A percentile compares a stretch with the other conserved stretches of the same genome.
These are phyloP conservation scores for Pythium folliculosum DNA, from an alignment of 352 stramenopile species.

Conservation along the genomic window DNA sequence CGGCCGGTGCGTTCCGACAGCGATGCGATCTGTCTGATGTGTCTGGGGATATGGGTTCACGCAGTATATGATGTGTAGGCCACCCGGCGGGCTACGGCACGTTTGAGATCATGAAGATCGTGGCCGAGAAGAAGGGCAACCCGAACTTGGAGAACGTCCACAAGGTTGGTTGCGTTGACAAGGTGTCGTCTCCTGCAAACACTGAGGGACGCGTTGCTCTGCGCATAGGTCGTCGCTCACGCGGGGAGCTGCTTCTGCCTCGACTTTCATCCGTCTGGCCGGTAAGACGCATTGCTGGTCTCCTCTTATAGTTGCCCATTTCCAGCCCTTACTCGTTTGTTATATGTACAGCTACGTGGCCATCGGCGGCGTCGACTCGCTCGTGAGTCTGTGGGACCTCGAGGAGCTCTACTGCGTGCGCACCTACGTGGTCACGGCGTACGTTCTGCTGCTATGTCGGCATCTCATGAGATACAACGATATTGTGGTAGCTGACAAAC, in stretches of 20 bases:
- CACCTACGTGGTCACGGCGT: slow-evolving; percentile 83
- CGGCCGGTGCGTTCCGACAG: slow-evolving; percentile 38
- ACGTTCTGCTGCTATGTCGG: slow-evolving; percentile 26
- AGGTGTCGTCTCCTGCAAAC: too few relatives aligned
- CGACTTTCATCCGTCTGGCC: slow-evolving; percentile 75
- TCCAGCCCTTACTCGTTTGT: background rate
- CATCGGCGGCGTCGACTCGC: slow-evolving; percentile 79
- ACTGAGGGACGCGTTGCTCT: too few relatives aligned
- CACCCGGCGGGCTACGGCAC: slow-evolving; percentile 75
- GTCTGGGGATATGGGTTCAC: background rate
- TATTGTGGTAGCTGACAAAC: too few relatives aligned
- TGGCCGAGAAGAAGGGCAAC: slow-evolving; percentile 73
- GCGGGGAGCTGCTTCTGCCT: slow-evolving; percentile 83
- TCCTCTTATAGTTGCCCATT: too few relatives aligned
- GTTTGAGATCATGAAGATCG: slow-evolving; percentile 84
- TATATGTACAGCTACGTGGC: slow-evolving; percentile 52
- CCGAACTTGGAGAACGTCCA: slow-evolving; percentile 84
- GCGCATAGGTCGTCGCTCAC: slow-evolving; percentile 57
- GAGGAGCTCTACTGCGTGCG: slow-evolving; percentile 86
- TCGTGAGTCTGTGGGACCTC: slow-evolving; percentile 85
- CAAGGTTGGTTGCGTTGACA: slow-evolving; percentile 42
- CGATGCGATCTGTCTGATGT: too few relatives aligned
- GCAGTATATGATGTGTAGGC: slow-evolving; percentile 22
- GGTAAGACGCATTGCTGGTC: slow-evolving; percentile 43
- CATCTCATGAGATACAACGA: background rate